phyloP scores from a whole-genome alignment of 495 filamentous ascomycete genomes.

The Filosporella fistucella region DNA sequence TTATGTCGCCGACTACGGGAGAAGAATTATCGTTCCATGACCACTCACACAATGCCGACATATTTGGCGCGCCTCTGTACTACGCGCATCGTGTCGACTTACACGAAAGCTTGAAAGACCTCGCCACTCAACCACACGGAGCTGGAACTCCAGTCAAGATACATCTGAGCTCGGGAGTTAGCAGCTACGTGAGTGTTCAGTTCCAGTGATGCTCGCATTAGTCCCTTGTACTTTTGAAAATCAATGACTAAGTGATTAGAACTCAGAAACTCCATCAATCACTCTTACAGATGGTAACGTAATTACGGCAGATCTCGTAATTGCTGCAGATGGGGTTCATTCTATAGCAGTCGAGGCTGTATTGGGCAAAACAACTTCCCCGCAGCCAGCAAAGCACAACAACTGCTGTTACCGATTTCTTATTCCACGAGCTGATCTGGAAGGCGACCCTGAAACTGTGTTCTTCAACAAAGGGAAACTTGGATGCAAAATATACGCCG shows the following conservation, averaged over 20 bases:
- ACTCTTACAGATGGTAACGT: conserved; percentile 37
- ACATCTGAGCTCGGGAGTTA: conserved; percentile 23
- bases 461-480: conserved; percentile 24
- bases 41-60: conserved; percentile 27
- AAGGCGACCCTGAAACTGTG: conserved; percentile 27
- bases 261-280: conserved; percentile 3
- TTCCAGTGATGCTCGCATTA: not conserved
- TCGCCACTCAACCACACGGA: conserved; percentile 33
- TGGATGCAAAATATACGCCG: conserved; percentile 27
- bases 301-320: conserved; percentile 29
- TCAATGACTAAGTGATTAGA: no score
- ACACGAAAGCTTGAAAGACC: conserved; percentile 38
- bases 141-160: conserved; percentile 31
- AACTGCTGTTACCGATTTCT: conserved; percentile 45
- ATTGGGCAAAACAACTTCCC: conserved; percentile 20
- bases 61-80: conserved; percentile 20
- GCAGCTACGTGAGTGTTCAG: conserved; percentile 23
- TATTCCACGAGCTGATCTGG: conserved; percentile 32
- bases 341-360: conserved; percentile 28
- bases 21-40: conserved; percentile 17
- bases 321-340: conserved; percentile 38
- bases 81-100: conserved; percentile 50
- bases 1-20: conserved; percentile 25
- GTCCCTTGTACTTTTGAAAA: not conserved
- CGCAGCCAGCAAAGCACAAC: conserved; percentile 20